Evolutionary conservation across 164 flowering plant species (phyloP).

Genomic region (Nymphaea colorata): DNA sequence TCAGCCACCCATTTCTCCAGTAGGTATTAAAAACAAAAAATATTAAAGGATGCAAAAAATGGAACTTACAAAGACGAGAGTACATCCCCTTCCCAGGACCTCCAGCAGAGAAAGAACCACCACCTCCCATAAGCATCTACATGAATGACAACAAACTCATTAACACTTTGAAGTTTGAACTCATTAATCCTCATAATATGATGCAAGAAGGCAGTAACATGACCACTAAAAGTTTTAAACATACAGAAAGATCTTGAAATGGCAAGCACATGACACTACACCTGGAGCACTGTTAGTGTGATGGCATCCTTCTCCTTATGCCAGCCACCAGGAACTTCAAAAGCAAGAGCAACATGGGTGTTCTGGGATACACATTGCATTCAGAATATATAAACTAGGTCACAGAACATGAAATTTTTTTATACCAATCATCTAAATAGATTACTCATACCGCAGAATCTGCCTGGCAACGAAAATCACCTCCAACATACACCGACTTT

Average conservation of each 20-base stretch:
- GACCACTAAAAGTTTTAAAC: neutral
- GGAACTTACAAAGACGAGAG: slow-evolving; percentile 76
- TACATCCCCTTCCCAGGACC: slow-evolving; percentile 98
- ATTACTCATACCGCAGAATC: slow-evolving; percentile 51
- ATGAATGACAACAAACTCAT: neutral
- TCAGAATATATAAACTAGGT: no score
- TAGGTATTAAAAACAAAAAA: neutral
- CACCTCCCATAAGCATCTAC: slow-evolving; percentile 93
- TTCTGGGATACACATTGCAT: slow-evolving; percentile 17
- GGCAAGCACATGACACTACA: slow-evolving; percentile 5
- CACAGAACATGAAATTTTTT: no score
- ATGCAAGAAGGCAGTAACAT: neutral
- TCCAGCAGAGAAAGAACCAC: slow-evolving; percentile 96
- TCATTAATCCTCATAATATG: neutral
- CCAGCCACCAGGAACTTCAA: slow-evolving; percentile 94
- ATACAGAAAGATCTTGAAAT: neutral
- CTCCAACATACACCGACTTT: slow-evolving; percentile 63
- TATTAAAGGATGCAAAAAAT: neutral
- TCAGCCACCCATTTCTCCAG: neutral
- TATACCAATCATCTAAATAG: no score
- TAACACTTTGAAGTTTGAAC: neutral
- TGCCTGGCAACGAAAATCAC: slow-evolving; percentile 67
- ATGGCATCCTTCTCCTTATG: slow-evolving; percentile 63
- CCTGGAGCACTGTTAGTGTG: slow-evolving; percentile 80
- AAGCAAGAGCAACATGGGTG: slow-evolving; percentile 82